These are phyloP conservation scores for Metschnikowia lachancei DNA, from an alignment of 805 yeast species.

Conservation along the genomic window DNA sequence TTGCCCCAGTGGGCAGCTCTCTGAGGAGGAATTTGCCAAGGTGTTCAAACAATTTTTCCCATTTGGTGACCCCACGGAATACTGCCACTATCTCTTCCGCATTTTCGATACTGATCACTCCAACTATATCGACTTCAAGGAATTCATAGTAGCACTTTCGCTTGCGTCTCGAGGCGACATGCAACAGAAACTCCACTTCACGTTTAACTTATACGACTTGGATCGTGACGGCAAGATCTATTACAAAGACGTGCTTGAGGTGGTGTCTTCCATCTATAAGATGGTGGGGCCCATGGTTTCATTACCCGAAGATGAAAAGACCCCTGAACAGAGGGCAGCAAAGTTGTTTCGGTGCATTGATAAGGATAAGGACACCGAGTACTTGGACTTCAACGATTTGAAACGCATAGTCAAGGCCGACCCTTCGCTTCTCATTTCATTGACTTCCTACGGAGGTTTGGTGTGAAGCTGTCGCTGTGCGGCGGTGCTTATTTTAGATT, in stretches of 20 bases:
- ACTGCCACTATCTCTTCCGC: slow-evolving; percentile 81
- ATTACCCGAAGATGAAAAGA: slow-evolving; percentile 81
- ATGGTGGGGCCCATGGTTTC: slow-evolving; percentile 96
- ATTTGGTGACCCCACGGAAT: slow-evolving; percentile 93
- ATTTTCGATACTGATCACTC: slow-evolving; percentile 82
- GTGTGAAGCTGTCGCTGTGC: slow-evolving; percentile 45
- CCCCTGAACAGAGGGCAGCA: slow-evolving; percentile 83
- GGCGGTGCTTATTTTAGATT: slow-evolving; percentile 57
- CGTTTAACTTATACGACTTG: slow-evolving; percentile 82
- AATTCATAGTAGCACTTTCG: slow-evolving; percentile 83
- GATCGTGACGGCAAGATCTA: slow-evolving; percentile 74
- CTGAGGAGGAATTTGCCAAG: slow-evolving; percentile 83
- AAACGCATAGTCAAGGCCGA: slow-evolving; percentile 76
- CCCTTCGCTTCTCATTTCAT: slow-evolving; percentile 70
- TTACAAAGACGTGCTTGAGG: slow-evolving; percentile 74
- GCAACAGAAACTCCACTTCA: slow-evolving; percentile 86
- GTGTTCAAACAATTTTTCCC: slow-evolving; percentile 97
- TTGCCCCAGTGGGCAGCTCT: slow-evolving; percentile 86
- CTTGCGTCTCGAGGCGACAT: slow-evolving; percentile 81
- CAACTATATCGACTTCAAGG: slow-evolving; percentile 86
- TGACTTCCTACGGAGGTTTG: slow-evolving; percentile 77
- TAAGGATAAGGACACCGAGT: slow-evolving; percentile 61
- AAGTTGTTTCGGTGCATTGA: slow-evolving; percentile 77
- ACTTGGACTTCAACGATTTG: slow-evolving; percentile 79
- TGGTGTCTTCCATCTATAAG: slow-evolving; percentile 81